Percentiles rank a stretch among this genome's conserved stretches.
These are phyloP conservation scores for Lachnellula cervina DNA, from an alignment of 2,329 filamentous ascomycete genomes.

Conservation along the genomic window DNA sequence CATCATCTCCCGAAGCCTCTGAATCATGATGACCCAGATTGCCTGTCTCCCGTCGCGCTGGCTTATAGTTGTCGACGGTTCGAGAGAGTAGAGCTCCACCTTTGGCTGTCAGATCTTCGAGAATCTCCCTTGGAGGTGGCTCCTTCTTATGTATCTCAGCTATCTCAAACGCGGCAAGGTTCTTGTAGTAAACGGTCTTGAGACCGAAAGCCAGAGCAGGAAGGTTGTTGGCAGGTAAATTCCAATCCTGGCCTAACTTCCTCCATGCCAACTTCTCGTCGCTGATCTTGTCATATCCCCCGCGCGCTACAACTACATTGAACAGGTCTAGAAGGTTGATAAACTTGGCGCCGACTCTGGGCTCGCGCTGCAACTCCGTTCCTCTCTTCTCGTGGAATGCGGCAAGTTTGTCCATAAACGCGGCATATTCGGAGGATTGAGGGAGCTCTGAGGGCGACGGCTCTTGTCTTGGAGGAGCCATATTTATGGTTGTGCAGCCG, in stretches of 20 bases:
- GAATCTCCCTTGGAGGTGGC: constrained; percentile 80
- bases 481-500: constrained; percentile 7
- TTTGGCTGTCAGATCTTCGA: constrained; percentile 74
- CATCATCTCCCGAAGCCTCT: constrained; percentile 56
- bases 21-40: constrained; percentile 49
- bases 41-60: constrained; percentile 37
- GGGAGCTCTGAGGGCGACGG: constrained; percentile 13
- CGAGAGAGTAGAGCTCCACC: constrained; percentile 74
- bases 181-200: constrained; percentile 87
- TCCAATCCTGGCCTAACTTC: constrained; percentile 67
- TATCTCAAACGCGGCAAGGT: constrained; percentile 84
- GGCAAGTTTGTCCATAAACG: constrained; percentile 69
- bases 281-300: constrained; percentile 81
- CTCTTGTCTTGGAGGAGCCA: constrained; percentile 24
- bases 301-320: constrained; percentile 68
- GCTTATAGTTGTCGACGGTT: constrained; percentile 70
- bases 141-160: constrained; percentile 70
- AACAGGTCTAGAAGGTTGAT: constrained; percentile 77
- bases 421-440: constrained; percentile 65
- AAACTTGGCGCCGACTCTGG: constrained; percentile 71
- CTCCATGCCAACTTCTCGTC: constrained; percentile 84
- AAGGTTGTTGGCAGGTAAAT: constrained; percentile 68
- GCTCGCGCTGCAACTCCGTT: constrained; percentile 72
- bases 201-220: constrained; percentile 80
- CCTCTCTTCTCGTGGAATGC: constrained; percentile 76